Evolutionary conservation across 306 rosid species (phyloP).

Genomic region (Prunus armeniaca): DNA sequence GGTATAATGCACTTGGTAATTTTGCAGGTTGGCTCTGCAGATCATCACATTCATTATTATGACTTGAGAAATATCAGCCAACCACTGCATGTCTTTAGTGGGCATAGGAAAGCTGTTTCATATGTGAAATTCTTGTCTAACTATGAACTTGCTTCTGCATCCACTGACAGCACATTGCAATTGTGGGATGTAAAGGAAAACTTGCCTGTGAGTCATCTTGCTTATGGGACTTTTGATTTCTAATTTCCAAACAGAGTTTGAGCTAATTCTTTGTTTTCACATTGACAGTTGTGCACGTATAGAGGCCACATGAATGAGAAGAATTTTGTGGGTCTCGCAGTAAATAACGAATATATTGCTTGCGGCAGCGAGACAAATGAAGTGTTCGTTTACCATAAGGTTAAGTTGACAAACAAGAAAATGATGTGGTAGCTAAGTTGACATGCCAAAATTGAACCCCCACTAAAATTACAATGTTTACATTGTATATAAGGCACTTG

Average conservation of each 20-base stretch:
- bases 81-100: slow-evolving; percentile 75
- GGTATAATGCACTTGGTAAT: neutral
- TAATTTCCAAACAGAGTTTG: neutral
- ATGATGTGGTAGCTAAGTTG: no score
- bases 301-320: slow-evolving; percentile 91
- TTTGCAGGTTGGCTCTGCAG: slow-evolving; percentile 88
- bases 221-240: neutral
- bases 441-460: neutral
- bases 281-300: slow-evolving; percentile 65
- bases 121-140: slow-evolving; percentile 84
- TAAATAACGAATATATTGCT: slow-evolving; percentile 70
- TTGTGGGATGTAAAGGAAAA: slow-evolving; percentile 84
- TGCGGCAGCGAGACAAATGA: slow-evolving; percentile 97
- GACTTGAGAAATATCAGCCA: slow-evolving; percentile 80
- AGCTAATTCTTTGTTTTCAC: neutral
- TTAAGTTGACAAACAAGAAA: slow-evolving; percentile 20
- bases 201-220: slow-evolving; percentile 58
- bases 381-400: slow-evolving; percentile 94
- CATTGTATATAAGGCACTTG: neutral
- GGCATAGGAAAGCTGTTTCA: slow-evolving; percentile 82
- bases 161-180: slow-evolving; percentile 83
- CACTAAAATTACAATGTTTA: neutral
- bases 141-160: slow-evolving; percentile 87
- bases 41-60: slow-evolving; percentile 82
- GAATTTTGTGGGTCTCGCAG: slow-evolving; percentile 89